Percentiles rank a stretch among this genome's conserved stretches.
These are phyloP conservation scores for Limtongia smithiae DNA, from an alignment of 805 yeast species.

Conservation along the genomic window DNA sequence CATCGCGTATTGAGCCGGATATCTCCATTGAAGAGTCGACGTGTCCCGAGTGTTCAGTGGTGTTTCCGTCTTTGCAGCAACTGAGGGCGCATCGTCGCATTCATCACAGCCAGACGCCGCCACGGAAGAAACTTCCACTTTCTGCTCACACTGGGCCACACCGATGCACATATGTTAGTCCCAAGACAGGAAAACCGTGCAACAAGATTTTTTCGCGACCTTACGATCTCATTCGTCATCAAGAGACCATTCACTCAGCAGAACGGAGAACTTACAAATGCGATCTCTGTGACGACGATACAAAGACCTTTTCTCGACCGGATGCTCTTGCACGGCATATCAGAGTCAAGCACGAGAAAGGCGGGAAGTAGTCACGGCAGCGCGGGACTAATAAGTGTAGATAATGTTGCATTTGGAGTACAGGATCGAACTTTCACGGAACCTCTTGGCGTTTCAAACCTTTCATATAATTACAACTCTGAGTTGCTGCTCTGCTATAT, in stretches of 20 bases:
- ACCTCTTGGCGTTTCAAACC: too few species aligned
- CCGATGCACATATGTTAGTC: slow-evolving; percentile 57
- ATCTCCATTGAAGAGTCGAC: slow-evolving; percentile 6
- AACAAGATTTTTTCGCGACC: slow-evolving; percentile 85
- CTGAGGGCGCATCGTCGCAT: slow-evolving; percentile 16
- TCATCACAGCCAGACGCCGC: slow-evolving; percentile 16
- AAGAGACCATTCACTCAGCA: slow-evolving; percentile 91
- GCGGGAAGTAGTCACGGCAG: too few species aligned
- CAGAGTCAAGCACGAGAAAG: slow-evolving; percentile 50
- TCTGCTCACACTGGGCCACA: slow-evolving; percentile 36
- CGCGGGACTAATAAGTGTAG: too few species aligned
- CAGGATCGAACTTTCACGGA: too few species aligned
- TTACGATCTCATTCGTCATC: slow-evolving; percentile 90
- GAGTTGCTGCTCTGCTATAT: too few species aligned
- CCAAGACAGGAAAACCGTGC: slow-evolving; percentile 62
- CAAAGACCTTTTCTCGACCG: slow-evolving; percentile 84
- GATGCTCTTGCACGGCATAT: slow-evolving; percentile 94
- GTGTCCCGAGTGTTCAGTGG: slow-evolving; percentile 22
- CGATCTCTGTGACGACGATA: slow-evolving; percentile 73
- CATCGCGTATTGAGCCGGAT: neutral
- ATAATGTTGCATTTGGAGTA: too few species aligned
- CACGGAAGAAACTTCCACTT: slow-evolving; percentile 25
- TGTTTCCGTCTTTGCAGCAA: slow-evolving; percentile 11
- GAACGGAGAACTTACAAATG: slow-evolving; percentile 83
- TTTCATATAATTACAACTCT: too few species aligned